A percentile compares a stretch with the other conserved stretches of the same genome.
These are phyloP conservation scores for Camelina neglecta DNA, from an alignment of 345 rosid genomes.

Conservation along the genomic window DNA sequence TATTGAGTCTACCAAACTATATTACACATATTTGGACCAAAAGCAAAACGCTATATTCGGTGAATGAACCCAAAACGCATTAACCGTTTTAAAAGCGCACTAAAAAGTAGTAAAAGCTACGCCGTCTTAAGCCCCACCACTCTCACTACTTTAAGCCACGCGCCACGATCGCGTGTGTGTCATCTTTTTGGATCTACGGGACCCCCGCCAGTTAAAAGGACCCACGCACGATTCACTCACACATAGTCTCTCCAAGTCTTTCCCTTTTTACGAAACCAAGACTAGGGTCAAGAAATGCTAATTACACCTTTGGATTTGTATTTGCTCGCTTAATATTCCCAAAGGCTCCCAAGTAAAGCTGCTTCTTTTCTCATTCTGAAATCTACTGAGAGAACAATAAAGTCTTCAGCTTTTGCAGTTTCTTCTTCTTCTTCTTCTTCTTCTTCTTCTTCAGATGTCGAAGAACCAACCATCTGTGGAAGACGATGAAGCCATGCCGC, in stretches of 20 bases:
- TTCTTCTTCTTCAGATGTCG: constrained; percentile 44
- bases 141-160: constrained; percentile 24
- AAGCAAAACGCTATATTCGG: constrained; percentile 22
- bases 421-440: constrained; percentile 6
- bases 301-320: background rate
- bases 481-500: constrained; percentile 54
- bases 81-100: constrained; percentile 13
- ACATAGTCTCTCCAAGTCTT: constrained; percentile 14
- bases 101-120: background rate
- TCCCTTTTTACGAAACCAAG: constrained; percentile 25
- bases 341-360: background rate
- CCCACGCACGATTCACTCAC: constrained; percentile 45
- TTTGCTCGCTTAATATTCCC: background rate
- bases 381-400: constrained; percentile 36
- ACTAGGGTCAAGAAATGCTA: constrained; percentile 33
- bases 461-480: constrained; percentile 49
- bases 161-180: constrained; percentile 35
- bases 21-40: background rate
- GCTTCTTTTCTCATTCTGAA: constrained; percentile 5
- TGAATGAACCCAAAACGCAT: constrained; percentile 5
- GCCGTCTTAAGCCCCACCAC: constrained; percentile 35
- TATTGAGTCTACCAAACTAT: constrained; percentile 11
- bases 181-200: constrained; percentile 8
- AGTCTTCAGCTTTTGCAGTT: constrained; percentile 33
- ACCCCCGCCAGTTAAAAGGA: constrained; percentile 36